These are phyloP conservation scores for Amanita muscaria DNA, from an alignment of 768 basidiomycete species.

Conservation along the genomic window DNA sequence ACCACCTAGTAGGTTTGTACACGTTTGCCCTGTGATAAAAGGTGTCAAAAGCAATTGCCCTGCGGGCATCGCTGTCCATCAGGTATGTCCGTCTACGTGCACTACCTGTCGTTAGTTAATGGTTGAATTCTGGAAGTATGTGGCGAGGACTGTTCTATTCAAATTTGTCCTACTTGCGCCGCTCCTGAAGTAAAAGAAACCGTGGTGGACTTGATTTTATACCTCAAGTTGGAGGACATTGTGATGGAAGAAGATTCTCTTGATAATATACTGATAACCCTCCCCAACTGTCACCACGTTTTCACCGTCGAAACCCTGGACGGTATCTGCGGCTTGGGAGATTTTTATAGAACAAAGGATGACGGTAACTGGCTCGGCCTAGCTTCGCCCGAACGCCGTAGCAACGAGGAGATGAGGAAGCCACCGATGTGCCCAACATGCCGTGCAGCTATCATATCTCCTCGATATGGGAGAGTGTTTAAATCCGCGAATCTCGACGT, in stretches of 20 bases:
- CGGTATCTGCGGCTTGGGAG: constrained; percentile 40
- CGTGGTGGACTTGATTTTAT: constrained; percentile 55
- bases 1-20: constrained; percentile 42
- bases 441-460: constrained; percentile 44
- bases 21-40: constrained; percentile 53
- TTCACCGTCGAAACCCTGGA: constrained; percentile 71
- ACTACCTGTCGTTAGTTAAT: background rate
- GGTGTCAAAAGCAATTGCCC: constrained; percentile 35
- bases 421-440: constrained; percentile 59
- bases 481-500: constrained; percentile 61
- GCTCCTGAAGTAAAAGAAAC: constrained; percentile 25
- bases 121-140: no score
- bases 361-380: constrained; percentile 37
- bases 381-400: constrained; percentile 31
- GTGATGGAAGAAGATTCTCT: constrained; percentile 27
- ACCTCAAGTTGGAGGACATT: constrained; percentile 41
- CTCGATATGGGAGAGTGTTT: constrained; percentile 50
- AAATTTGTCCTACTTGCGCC: constrained; percentile 47
- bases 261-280: constrained; percentile 50
- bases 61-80: constrained; percentile 67
- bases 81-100: constrained; percentile 27
- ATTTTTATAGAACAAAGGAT: constrained; percentile 37
- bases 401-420: constrained; percentile 20
- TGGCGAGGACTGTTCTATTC: constrained; percentile 51
- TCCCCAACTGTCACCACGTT: constrained; percentile 51